These are phyloP conservation scores for Pseudocercospora macadamiae DNA, from an alignment of 2,329 filamentous ascomycete genomes.

Conservation along the genomic window DNA sequence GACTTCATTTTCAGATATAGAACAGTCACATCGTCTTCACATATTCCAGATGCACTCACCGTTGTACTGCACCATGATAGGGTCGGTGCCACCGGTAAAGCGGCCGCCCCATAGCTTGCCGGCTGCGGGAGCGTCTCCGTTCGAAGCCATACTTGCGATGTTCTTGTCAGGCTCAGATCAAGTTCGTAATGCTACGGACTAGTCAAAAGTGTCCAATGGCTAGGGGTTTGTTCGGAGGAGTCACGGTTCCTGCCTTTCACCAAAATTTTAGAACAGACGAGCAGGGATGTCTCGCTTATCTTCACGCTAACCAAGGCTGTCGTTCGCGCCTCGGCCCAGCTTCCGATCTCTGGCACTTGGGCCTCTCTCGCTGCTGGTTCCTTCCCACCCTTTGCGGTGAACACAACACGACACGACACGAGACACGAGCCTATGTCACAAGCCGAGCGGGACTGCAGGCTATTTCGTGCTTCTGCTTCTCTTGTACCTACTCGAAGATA, in stretches of 20 bases:
- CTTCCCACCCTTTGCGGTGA: no score
- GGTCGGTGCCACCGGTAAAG: conserved; percentile 74
- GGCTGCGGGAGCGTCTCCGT: conserved; percentile 28
- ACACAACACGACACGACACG: no score
- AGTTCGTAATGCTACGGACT: neutral
- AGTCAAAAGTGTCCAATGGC: conserved; percentile 12
- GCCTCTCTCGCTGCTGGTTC: no score
- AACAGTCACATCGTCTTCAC: neutral
- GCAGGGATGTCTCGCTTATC: conserved; percentile 3
- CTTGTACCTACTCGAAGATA: no score
- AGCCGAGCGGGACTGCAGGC: no score
- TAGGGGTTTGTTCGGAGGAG: conserved; percentile 1
- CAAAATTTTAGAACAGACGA: conserved; percentile 1
- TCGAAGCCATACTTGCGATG: conserved; percentile 21
- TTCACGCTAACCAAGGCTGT: neutral
- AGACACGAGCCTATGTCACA: no score
- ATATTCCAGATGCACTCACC: neutral
- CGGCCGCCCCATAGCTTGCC: conserved; percentile 64
- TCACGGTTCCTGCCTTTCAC: conserved; percentile 1
- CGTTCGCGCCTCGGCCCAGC: neutral
- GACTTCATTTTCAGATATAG: neutral
- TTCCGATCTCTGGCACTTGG: no score
- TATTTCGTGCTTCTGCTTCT: no score
- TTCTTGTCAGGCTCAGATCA: neutral
- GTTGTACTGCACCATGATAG: conserved; percentile 86